Conservation (phyloP, 73 alveolate species). For the Tetrahymena borealis region DNA sequence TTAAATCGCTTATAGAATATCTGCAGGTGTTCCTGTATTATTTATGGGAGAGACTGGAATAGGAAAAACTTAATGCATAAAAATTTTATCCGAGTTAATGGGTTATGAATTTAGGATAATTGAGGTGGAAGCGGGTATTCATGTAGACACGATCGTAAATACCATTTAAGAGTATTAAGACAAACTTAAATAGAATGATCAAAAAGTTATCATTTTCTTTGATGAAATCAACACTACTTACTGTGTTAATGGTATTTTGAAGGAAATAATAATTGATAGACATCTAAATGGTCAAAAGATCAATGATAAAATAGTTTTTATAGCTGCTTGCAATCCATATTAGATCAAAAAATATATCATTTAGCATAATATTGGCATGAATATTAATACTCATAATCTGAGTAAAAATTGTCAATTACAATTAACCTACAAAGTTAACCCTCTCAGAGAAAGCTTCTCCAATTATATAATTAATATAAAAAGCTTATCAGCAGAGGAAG, state of each 20-base stretch:
- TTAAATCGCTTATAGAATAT: slow-evolving; percentile 44
- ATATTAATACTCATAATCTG: background rate
- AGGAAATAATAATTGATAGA: slow-evolving; percentile 58
- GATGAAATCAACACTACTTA: slow-evolving; percentile 67
- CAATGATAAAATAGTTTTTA: slow-evolving; percentile 43
- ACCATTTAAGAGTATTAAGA: slow-evolving; percentile 22
- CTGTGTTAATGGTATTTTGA: slow-evolving; percentile 44
- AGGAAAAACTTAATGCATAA: slow-evolving; percentile 63
- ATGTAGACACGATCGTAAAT: slow-evolving; percentile 43
- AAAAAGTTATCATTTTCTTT: slow-evolving; percentile 53
- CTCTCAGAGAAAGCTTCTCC: background rate
- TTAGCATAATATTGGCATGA: background rate
- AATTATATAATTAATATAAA: background rate
- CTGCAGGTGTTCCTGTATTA: slow-evolving; percentile 55
- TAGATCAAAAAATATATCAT: background rate
- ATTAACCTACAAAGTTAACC: background rate
- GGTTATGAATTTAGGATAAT: slow-evolving; percentile 39
- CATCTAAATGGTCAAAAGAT: slow-evolving; percentile 53
- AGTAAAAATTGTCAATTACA: too few relatives aligned
- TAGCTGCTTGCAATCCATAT: background rate
- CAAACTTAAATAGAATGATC: slow-evolving; percentile 19
- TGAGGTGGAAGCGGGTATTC: slow-evolving; percentile 55
- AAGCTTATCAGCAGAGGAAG: background rate
- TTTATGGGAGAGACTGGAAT: slow-evolving; percentile 77
- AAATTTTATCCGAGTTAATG: slow-evolving; percentile 48